These are phyloP conservation scores for Cyberlindnera subsufficiens DNA, from an alignment of 805 yeast genomes.

Conservation along the genomic window DNA sequence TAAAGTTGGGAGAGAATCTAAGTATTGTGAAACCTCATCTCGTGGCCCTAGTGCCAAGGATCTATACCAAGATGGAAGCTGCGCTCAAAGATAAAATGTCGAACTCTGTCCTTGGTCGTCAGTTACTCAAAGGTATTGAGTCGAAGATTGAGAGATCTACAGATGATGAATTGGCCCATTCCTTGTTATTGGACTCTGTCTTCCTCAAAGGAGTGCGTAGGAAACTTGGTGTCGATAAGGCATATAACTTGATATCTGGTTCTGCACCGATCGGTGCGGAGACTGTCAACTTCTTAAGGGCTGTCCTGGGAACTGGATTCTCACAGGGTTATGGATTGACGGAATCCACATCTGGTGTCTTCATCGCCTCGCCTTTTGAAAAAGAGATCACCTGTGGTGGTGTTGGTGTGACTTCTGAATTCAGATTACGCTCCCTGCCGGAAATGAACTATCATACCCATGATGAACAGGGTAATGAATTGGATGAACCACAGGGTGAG, in stretches of 20 bases:
- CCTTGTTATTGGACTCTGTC: constrained; percentile 7
- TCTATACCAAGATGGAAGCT: constrained; percentile 48
- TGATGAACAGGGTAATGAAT: constrained; percentile 22
- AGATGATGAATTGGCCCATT: constrained; percentile 4
- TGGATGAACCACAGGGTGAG: constrained; percentile 40
- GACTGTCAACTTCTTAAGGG: constrained; percentile 48
- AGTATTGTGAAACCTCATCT: constrained; percentile 38
- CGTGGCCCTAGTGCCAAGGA: constrained; percentile 50
- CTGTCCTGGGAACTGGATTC: constrained; percentile 38
- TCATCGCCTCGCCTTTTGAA: constrained; percentile 33
- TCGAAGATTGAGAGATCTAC: constrained; percentile 8
- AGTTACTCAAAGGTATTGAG: constrained; percentile 10
- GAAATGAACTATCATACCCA: constrained; percentile 36
- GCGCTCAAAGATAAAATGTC: constrained; percentile 29
- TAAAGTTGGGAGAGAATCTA: constrained; percentile 45
- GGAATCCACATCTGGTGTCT: constrained; percentile 56
- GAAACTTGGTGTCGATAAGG: constrained; percentile 33
- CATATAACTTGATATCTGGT: constrained; percentile 34
- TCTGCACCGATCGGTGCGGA: constrained; percentile 58
- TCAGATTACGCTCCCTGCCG: constrained; percentile 48
- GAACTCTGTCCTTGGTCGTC: constrained; percentile 9
- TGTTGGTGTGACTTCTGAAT: constrained; percentile 45
- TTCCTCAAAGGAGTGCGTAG: constrained; percentile 32
- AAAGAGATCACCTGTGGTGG: constrained; percentile 37
- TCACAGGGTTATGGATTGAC: constrained; percentile 58